Evolutionary conservation across 2,329 filamentous ascomycete genomes (phyloP), one percentile per base, ranked within the genome.

Genomic region (Penicillium capsulatum): DNA sequence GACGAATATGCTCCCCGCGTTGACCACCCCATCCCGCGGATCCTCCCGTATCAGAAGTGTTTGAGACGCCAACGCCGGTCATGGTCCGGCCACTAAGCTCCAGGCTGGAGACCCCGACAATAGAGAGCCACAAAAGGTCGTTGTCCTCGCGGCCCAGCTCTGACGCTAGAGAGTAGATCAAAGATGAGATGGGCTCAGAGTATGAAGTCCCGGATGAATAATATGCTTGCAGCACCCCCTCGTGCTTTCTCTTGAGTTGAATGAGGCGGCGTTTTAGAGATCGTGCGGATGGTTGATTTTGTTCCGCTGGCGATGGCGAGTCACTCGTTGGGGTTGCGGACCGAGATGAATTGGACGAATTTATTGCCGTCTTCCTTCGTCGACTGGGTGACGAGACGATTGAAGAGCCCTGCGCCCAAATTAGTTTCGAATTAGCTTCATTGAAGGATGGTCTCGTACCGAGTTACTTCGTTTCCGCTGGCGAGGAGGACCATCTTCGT

Each of bases 111-210:
- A 95, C 87, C 4, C 92, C 92, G 17, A 98, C 87, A 57, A 97
- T 95, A 4, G 89, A 82, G 42, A 95, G 76, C 92, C 92, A 98
- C 10, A 98, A 74, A 15, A 97, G 74, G 56, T 98, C 90, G 56
- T 97, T 98, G 64, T 97, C 91, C 72, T 97, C 92, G 37, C 90
- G 84, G 47, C 92, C 92, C 5, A 98, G 79, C 59, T 97, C 92
- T 1, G 90, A 95, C 1, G 91, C 92, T 10, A 98, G 74, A 0
- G 89, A 94, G 65, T 97, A 98, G 59, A 96, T 79, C 69, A 97
- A 83, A 0, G 90, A 94, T 0, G 90, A 92, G 39, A 97, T 86
- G 1, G 92, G 92, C 61, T 98, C 92, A 0, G 91, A 91, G 60
- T 94, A 96, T 2, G 89, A 94, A 2, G 86, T 83, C 28, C 92